Percentiles rank a stretch among this genome's conserved stretches.
Evolutionary conservation across 1,284 basidiomycete species (phyloP).

Genomic region (Ceraceosorus bombacis): DNA sequence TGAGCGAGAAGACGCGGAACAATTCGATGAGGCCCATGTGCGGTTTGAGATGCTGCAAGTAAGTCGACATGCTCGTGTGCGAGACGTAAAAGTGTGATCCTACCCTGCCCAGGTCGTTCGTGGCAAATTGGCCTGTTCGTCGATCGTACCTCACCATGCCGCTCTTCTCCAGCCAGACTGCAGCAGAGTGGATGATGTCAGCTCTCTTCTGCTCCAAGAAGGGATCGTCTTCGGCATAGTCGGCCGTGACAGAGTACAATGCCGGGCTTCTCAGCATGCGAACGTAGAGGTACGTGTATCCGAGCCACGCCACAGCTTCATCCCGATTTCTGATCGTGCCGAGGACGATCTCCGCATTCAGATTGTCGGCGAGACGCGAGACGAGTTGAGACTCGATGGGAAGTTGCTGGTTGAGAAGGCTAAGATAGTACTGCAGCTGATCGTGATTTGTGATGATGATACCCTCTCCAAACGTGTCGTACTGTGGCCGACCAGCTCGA

Average conservation of each 20-base stretch:
- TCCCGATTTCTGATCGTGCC: conserved; percentile 86
- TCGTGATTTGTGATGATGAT: conserved; percentile 98
- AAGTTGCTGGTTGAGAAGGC: conserved; percentile 45
- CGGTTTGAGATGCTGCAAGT: conserved; percentile 86
- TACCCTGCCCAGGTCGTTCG: conserved; percentile 67
- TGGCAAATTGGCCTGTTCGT: conserved; percentile 70
- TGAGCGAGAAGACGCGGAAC: conserved; percentile 91
- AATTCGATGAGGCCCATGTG: conserved; percentile 83
- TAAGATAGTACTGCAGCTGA: conserved; percentile 83
- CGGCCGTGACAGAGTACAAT: conserved; percentile 79
- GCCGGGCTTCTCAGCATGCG: conserved; percentile 86
- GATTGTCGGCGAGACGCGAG: conserved; percentile 81
- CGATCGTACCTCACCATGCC: conserved; percentile 90
- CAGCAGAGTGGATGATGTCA: conserved; percentile 89
- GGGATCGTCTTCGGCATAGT: conserved; percentile 80
- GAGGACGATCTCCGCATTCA: conserved; percentile 95
- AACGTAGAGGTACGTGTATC: conserved; percentile 61
- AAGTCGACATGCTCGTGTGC: conserved; percentile 89
- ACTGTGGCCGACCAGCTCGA: conserved; percentile 92
- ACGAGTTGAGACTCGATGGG: conserved; percentile 97
- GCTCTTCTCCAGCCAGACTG: conserved; percentile 86
- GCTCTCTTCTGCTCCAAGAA: conserved; percentile 83
- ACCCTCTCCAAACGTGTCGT: conserved; percentile 93
- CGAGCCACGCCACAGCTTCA: conserved; percentile 87
- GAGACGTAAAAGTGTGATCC: conserved; percentile 96